A percentile compares a stretch with the other conserved stretches of the same genome.
These are phyloP conservation scores for Sclerotinia nivalis DNA, from an alignment of 2,329 filamentous ascomycete species.

Conservation along the genomic window DNA sequence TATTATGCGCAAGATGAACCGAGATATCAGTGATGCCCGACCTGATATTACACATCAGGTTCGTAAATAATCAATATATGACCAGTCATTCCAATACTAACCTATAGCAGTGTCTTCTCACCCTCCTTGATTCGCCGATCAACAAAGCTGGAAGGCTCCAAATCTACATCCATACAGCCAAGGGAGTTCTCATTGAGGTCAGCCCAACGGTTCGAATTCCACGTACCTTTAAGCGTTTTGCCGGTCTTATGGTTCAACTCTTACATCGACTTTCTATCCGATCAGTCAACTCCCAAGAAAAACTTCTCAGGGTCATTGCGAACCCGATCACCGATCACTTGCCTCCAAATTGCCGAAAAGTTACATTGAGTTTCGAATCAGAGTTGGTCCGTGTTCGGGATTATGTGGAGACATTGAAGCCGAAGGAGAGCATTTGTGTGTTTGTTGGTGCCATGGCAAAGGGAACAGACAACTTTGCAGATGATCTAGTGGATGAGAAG, in stretches of 20 bases:
- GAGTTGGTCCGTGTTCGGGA: constrained; percentile 84
- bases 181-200: constrained; percentile 95
- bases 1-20: constrained; percentile 98
- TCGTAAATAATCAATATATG: constrained; percentile 42
- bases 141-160: constrained; percentile 98
- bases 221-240: constrained; percentile 97
- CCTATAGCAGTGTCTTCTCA: constrained; percentile 78
- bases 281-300: constrained; percentile 95
- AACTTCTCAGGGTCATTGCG: constrained; percentile 94
- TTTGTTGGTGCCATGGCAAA: constrained; percentile 99
- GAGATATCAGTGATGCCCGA: constrained; percentile 95
- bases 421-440: constrained; percentile 92
- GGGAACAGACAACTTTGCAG: constrained; percentile 92
- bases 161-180: constrained; percentile 98
- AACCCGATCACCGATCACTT: constrained; percentile 98
- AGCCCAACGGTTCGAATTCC: constrained; percentile 98
- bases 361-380: constrained; percentile 93
- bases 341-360: constrained; percentile 94
- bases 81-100: constrained; percentile 30
- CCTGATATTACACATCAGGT: constrained; percentile 99
- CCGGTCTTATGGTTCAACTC: constrained; percentile 96
- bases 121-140: constrained; percentile 93
- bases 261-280: constrained; percentile 94
- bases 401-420: constrained; percentile 76
- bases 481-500: constrained; percentile 91